Conservation (phyloP, 805 yeast species). For the Teunomyces tritomae region DNA sequence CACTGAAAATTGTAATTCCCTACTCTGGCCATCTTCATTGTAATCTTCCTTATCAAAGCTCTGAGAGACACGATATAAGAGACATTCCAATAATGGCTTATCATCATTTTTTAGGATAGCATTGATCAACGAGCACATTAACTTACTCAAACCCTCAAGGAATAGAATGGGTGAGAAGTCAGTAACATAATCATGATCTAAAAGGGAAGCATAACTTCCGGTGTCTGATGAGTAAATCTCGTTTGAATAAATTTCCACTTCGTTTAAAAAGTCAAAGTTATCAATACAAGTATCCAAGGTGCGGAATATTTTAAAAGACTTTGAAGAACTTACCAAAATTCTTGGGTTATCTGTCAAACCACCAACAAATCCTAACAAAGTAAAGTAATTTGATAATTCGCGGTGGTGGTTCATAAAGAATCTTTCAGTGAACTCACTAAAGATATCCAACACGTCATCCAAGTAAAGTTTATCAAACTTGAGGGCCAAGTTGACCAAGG, state of each 20-base stretch:
- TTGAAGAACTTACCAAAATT: constrained; percentile 21
- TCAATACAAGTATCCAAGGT: constrained; percentile 37
- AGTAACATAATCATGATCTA: constrained; percentile 24
- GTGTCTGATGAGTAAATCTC: constrained; percentile 10
- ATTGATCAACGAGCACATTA: constrained; percentile 35
- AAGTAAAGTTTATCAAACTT: constrained; percentile 19
- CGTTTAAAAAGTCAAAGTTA: constrained; percentile 36
- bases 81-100: constrained; percentile 24
- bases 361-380: constrained; percentile 34
- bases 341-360: constrained; percentile 28
- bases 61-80: constrained; percentile 24
- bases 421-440: constrained; percentile 23
- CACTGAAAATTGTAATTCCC: neutral
- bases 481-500: constrained; percentile 29
- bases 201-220: constrained; percentile 12
- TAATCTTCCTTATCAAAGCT: constrained; percentile 10
- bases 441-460: constrained; percentile 25
- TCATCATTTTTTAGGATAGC: constrained; percentile 24
- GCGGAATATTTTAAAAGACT: constrained; percentile 29
- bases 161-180: constrained; percentile 36
- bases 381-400: constrained; percentile 31
- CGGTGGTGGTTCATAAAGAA: constrained; percentile 20
- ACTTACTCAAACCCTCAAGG: constrained; percentile 31
- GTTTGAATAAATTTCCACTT: constrained; percentile 31
- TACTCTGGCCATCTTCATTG: neutral